Percentiles rank a stretch among this genome's conserved stretches.
phyloP scores from a whole-genome alignment of 2,329 filamentous ascomycete species.

The Ophiosphaerella herpotricha region DNA sequence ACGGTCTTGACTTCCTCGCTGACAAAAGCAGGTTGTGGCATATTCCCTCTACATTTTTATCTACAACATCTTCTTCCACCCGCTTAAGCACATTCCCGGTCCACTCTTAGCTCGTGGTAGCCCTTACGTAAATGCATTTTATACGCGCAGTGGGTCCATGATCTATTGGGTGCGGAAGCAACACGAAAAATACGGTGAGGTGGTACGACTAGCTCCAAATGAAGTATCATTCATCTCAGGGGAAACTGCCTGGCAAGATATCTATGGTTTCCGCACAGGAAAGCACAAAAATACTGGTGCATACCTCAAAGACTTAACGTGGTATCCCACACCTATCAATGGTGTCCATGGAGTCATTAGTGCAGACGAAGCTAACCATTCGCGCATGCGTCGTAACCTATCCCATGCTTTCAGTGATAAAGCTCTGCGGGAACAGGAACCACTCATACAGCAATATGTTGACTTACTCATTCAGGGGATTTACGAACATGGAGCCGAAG shows the following conservation, averaged over 20 bases:
- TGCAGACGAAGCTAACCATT: constrained; percentile 39
- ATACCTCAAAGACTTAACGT: constrained; percentile 45
- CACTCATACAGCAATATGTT: constrained; percentile 46
- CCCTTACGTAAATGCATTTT: constrained; percentile 38
- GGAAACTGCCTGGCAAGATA: constrained; percentile 51
- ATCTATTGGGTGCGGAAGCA: constrained; percentile 30
- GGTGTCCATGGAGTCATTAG: too few species aligned
- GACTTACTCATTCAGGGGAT: constrained; percentile 47
- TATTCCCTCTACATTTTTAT: constrained; percentile 24
- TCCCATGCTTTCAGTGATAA: constrained; percentile 50
- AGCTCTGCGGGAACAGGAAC: constrained; percentile 48
- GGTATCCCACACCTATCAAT: too few species aligned
- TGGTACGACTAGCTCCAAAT: constrained; percentile 48
- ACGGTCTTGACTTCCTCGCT: not conserved
- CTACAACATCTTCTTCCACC: constrained; percentile 51
- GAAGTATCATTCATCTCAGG: constrained; percentile 51
- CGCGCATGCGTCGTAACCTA: constrained; percentile 44
- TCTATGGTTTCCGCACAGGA: constrained; percentile 48
- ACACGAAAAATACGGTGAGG: constrained; percentile 50
- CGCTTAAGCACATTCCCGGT: constrained; percentile 51
- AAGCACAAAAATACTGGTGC: constrained; percentile 40
- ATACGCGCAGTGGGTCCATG: constrained; percentile 33
- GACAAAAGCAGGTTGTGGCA: not conserved
- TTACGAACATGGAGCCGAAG: constrained; percentile 18
- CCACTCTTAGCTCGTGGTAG: constrained; percentile 42